phyloP scores from a whole-genome alignment of 164 flowering plant genomes.

The Santalum album region DNA sequence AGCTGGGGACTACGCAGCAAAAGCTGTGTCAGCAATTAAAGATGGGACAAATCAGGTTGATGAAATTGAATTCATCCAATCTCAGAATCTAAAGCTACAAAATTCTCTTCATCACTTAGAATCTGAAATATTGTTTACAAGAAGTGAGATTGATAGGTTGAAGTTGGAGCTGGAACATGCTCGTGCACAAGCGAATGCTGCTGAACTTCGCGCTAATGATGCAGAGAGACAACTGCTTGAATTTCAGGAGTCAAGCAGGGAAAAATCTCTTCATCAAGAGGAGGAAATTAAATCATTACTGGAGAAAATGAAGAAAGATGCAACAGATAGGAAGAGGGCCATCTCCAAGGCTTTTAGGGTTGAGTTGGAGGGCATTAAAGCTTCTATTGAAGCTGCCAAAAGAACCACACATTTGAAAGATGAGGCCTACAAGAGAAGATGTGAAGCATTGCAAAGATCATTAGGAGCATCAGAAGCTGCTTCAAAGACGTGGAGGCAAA shows the following conservation, averaged over 20 bases:
- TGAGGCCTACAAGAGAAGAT: conserved; percentile 40
- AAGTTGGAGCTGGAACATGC: conserved; percentile 35
- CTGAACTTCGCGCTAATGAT: conserved; percentile 30
- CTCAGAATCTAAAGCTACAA: conserved; percentile 33
- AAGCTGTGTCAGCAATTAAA: conserved; percentile 18
- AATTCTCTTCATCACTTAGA: conserved; percentile 28
- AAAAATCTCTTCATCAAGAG: conserved; percentile 25
- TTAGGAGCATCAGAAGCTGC: conserved; percentile 42
- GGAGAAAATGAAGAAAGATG: conserved; percentile 53
- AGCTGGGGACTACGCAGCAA: conserved; percentile 32
- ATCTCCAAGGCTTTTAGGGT: conserved; percentile 35
- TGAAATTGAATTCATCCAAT: conserved; percentile 29
- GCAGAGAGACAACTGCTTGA: conserved; percentile 37
- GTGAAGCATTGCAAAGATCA: conserved; percentile 47
- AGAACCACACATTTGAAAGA: conserved; percentile 36
- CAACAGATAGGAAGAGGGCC: conserved; percentile 27
- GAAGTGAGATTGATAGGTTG: conserved; percentile 32
- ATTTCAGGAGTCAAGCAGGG: conserved; percentile 32
- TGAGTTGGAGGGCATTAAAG: conserved; percentile 38
- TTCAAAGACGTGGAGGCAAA: conserved; percentile 37
- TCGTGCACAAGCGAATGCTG: conserved; percentile 22
- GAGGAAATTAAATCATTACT: conserved; percentile 35
- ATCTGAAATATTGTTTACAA: conserved; percentile 27
- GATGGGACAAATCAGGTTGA: conserved; percentile 27
- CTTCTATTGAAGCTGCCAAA: conserved; percentile 44